Base-by-base conservation (phyloP, 768 basidiomycete genomes). In the Hebeloma cylindrosporum region DNA sequence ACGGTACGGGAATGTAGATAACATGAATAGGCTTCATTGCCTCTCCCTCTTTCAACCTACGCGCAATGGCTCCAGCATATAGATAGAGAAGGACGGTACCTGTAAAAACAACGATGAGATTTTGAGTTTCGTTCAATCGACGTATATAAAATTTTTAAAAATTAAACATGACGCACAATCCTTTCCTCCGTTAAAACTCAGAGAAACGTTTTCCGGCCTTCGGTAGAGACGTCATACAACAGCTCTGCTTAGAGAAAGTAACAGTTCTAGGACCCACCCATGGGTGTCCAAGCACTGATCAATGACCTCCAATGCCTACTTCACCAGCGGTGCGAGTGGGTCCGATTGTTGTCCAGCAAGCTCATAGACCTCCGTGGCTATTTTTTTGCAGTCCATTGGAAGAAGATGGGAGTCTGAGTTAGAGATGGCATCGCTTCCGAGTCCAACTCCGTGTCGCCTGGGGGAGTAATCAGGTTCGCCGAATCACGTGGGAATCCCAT, bases 161-260 rank as follows among this genome's bases (percentile, higher is more conserved):
- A 26, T 11, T 33, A 28, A 40, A n/a, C 28, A 29, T n/a, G 10
- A 72, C 83, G 56, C 58, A 95, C 96, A 99, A 61, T 99, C 96
- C 64, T 99, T 99, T 40, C 96, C 96, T 7, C 96, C 96, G 54
- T 98, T 99, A 71, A 97, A 99, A 65, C 93, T 96, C 48, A 99
- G 74, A 2, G 93, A 85, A 3, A 93, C 69, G 43, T 75, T 71
- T 26, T 85, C 79, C 58, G 78, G 74, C 38, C 91, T 89, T 45
- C 40, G 45, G 45, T 41, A 40, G 41, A 49, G 53, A 35, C 43
- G 35, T 46, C 54, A 23, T 54, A 32, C 50, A 31, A 48, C 18
- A 49, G 60, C 40, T 37, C 54, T 50, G 47, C 48, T 23, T 21
- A 7, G 26, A 39, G 26, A 31, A 31, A 42, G 40, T 51, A 43